Evolutionary conservation across 2,329 filamentous ascomycete species (phyloP), one percentile per base, ranked within the genome.

Genomic region (Nemania abortiva): DNA sequence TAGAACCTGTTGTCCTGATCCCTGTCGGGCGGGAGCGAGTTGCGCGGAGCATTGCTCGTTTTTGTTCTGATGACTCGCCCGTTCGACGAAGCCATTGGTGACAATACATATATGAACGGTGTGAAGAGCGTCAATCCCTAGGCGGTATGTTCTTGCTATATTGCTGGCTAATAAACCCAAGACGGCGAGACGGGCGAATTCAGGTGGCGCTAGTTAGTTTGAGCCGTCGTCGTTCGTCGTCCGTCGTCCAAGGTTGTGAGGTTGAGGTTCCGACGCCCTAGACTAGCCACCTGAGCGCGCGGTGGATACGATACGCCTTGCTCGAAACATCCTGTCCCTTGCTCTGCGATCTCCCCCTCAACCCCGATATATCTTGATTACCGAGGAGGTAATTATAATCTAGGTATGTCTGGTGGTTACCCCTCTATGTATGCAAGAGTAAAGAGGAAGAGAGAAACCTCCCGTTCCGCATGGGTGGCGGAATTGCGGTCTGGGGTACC

Each of bases 401-500:
- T 27, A 27, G 24, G 24, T 27, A 27, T 27, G 24, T n/a, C n/a
- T n/a, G n/a, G n/a, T 27, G 56, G 62, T 31, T 63, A 11, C 50
- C 56, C 56, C 61, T 59, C 55, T 15, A 42, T 59, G 68, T 15
- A 42, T 59, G 68, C 53, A 18, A 18, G 24, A 53, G 29, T 24
- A n/a, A 61, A 6, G 53, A 27, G 15, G 20, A 55, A 54, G 47
- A 59, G n/a, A n/a, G 57, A 37, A 59, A 18, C 58, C 9, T 29
- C 4, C 6, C n/a, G 39, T 57, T 37, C 47, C 24, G 42, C 50
- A 24, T 29, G 13, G 39, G 54, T 54, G 59, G 66, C 72, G 73
- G 74, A 71, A 72, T 74, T 73, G 22, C 73, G 74, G 72, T 71
- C 71, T 73, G 50, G 42, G 42, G 50, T 72, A 67, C 72, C 70